Percentiles rank a stretch among this genome's conserved stretches.
Conservation (phyloP, 2,329 filamentous ascomycete genomes). For the Helminthosporium solani region DNA sequence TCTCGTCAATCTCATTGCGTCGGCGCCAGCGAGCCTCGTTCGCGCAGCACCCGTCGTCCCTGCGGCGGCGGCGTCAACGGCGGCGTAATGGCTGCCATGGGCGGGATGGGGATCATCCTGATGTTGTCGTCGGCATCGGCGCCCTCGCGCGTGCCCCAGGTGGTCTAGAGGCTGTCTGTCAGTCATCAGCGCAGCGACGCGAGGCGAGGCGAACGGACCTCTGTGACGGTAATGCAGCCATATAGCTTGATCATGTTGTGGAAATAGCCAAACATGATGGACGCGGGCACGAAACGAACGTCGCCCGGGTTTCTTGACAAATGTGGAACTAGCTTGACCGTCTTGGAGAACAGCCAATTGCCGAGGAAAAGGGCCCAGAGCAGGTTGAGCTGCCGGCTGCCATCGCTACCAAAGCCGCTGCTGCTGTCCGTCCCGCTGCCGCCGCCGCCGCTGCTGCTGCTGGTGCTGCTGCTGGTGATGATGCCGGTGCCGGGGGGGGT, state of each 20-base stretch:
- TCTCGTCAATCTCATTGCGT: constrained; percentile 22
- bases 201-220: constrained; percentile 34
- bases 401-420: too few species aligned
- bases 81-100: constrained; percentile 36
- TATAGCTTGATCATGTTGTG: constrained; percentile 92
- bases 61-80: constrained; percentile 37
- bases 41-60: constrained; percentile 36
- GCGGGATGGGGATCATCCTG: constrained; percentile 41
- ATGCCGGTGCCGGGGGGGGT: too few species aligned
- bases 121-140: constrained; percentile 70
- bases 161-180: constrained; percentile 61
- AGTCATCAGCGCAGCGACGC: constrained; percentile 8
- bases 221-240: constrained; percentile 69
- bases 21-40: constrained; percentile 34
- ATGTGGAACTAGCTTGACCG: constrained; percentile 84
- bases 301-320: constrained; percentile 83
- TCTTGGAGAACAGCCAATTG: constrained; percentile 74
- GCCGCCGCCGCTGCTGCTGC: too few species aligned
- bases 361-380: constrained; percentile 37
- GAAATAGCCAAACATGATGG: constrained; percentile 86
- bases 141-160: constrained; percentile 91
- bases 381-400: constrained; percentile 21
- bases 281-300: constrained; percentile 76
- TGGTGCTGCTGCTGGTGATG: too few species aligned
- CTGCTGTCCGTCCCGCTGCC: too few species aligned